phyloP scores from a whole-genome alignment of 2,329 filamentous ascomycete genomes.

The Trichoderma harzianum region DNA sequence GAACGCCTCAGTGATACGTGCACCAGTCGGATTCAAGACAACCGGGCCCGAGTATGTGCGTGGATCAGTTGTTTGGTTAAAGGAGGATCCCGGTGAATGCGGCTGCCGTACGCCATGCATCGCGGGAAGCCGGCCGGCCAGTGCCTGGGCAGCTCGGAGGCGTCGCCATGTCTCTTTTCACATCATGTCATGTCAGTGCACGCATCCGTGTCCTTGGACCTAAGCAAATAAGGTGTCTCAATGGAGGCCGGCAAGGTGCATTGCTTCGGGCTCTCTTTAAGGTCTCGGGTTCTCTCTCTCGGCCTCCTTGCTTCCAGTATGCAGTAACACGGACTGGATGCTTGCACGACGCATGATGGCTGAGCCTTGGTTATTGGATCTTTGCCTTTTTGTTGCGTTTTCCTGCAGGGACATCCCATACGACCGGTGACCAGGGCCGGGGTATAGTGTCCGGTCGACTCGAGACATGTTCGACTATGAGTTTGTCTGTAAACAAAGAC shows the following conservation, averaged over 20 bases:
- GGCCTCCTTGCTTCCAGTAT: not conserved
- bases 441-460: not conserved
- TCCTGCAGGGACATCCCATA: not conserved
- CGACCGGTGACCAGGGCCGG: not conserved
- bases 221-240: not conserved
- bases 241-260: not conserved
- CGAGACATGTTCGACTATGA: not conserved
- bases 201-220: not conserved
- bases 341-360: not conserved
- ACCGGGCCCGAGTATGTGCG: constrained; percentile 7
- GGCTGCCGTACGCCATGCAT: constrained; percentile 11
- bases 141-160: constrained; percentile 5
- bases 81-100: constrained; percentile 6
- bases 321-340: not conserved
- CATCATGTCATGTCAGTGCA: not conserved
- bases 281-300: not conserved
- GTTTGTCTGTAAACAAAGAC: not conserved
- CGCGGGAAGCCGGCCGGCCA: constrained; percentile 5
- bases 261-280: not conserved
- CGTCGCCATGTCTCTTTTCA: constrained; percentile 8
- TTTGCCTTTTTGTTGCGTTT: not conserved
- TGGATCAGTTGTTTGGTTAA: too few relatives aligned
- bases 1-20: constrained; percentile 11
- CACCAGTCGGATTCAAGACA: constrained; percentile 13
- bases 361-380: not conserved